phyloP scores from a whole-genome alignment of 345 rosid genomes.

The Microthlaspi erraticum region DNA sequence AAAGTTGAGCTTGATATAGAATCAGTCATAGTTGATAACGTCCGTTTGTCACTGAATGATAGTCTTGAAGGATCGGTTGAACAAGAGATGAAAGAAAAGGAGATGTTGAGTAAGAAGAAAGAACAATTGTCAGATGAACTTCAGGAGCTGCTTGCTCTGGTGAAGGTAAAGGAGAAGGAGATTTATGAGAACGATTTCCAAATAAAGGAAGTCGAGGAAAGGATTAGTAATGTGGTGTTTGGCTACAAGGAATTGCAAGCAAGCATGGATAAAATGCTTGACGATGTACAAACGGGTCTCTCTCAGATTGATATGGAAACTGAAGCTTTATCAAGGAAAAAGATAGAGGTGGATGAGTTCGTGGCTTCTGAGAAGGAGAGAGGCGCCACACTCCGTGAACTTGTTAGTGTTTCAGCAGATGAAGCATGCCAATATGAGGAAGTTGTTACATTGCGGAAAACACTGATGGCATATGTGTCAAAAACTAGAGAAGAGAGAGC shows the following conservation, averaged over 20 bases:
- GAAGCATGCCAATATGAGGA: constrained; percentile 68
- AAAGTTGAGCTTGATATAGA: constrained; percentile 73
- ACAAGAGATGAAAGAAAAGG: constrained; percentile 64
- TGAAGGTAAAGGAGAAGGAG: constrained; percentile 72
- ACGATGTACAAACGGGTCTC: constrained; percentile 54
- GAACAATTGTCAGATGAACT: constrained; percentile 60
- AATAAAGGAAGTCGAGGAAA: constrained; percentile 61
- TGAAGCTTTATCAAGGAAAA: constrained; percentile 57
- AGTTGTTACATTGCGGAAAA: constrained; percentile 61
- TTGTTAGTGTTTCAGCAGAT: constrained; percentile 59
- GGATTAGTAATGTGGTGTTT: constrained; percentile 57
- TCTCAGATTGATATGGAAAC: constrained; percentile 54
- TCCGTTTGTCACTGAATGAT: constrained; percentile 49
- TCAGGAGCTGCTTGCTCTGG: constrained; percentile 66
- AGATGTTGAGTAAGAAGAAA: constrained; percentile 54
- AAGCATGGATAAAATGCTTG: constrained; percentile 54
- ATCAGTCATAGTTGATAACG: constrained; percentile 61
- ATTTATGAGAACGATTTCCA: constrained; percentile 63
- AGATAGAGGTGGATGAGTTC: constrained; percentile 58
- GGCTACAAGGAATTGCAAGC: constrained; percentile 63
- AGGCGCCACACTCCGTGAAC: constrained; percentile 67
- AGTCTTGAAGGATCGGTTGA: constrained; percentile 59
- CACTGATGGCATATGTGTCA: constrained; percentile 56
- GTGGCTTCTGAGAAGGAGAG: constrained; percentile 57
- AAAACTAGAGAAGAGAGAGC: constrained; percentile 69